A percentile compares a stretch with the other conserved stretches of the same genome.
These are phyloP conservation scores for Tolypocladium guangdongense DNA, from an alignment of 2,329 filamentous ascomycete genomes.

Conservation along the genomic window DNA sequence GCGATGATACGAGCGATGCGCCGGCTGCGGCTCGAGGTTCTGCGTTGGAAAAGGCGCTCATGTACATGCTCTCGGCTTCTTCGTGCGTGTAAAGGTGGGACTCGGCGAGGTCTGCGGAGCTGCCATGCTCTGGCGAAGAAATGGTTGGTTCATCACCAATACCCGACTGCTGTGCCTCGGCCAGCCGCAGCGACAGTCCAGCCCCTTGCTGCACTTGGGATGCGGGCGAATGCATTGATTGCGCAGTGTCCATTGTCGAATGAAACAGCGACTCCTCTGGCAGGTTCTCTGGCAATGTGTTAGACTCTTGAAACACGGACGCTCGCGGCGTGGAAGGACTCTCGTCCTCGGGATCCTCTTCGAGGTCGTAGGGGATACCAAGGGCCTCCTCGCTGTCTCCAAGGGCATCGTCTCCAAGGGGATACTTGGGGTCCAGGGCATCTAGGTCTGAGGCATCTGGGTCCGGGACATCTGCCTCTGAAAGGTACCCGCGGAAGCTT, in stretches of 20 bases:
- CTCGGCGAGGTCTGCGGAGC: constrained; percentile 37
- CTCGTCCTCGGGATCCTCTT: constrained; percentile 24
- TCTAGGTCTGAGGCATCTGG: not conserved
- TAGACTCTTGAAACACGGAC: constrained; percentile 30
- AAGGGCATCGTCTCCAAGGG: constrained; percentile 26
- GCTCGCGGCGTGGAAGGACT: constrained; percentile 42
- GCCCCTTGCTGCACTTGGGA: not conserved
- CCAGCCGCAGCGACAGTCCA: not conserved
- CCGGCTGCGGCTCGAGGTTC: constrained; percentile 14
- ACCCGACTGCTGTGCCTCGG: not conserved
- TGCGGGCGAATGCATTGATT: constrained; percentile 8
- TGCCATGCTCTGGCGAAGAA: not conserved
- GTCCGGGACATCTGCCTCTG: not conserved
- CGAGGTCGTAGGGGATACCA: constrained; percentile 43
- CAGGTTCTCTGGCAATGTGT: not conserved
- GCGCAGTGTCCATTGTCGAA: constrained; percentile 11
- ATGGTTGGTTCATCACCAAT: not conserved
- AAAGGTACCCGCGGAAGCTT: constrained; percentile 13
- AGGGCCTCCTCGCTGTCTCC: constrained; percentile 45
- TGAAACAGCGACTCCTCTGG: constrained; percentile 12
- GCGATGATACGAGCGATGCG: not conserved
- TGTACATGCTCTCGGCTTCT: constrained; percentile 79
- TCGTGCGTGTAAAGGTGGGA: constrained; percentile 69
- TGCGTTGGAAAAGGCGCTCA: constrained; percentile 55
- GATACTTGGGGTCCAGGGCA: constrained; percentile 11